phyloP scores from a whole-genome alignment of 805 yeast genomes.

The Candida odintsovae region DNA sequence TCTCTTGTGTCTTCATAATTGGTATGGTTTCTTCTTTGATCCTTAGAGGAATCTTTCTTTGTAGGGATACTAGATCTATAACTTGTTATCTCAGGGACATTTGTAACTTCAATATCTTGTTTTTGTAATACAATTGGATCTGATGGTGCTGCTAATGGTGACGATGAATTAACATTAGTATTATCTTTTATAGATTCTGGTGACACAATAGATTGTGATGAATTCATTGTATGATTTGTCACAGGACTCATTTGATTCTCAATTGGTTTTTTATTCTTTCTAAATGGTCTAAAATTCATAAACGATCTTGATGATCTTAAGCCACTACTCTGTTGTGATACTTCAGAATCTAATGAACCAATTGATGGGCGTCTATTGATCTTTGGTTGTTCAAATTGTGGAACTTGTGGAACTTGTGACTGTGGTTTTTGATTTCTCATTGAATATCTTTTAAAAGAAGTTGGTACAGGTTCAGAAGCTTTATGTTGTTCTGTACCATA shows the following conservation, averaged over 20 bases:
- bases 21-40: no score
- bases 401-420: not conserved
- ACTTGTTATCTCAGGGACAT: not conserved
- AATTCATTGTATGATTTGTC: not conserved
- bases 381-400: not conserved
- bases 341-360: not conserved
- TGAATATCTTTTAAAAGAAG: slow-evolving; percentile 13
- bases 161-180: not conserved
- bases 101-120: not conserved
- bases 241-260: not conserved
- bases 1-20: not conserved
- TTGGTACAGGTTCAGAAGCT: not conserved
- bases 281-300: not conserved
- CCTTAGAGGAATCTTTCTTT: no score
- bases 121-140: not conserved
- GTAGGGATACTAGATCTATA: no score
- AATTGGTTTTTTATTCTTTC: not conserved
- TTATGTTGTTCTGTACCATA: slow-evolving; percentile 2
- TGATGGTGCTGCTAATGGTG: not conserved
- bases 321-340: not conserved
- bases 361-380: not conserved
- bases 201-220: not conserved
- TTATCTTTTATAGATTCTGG: not conserved
- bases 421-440: slow-evolving; percentile 5
- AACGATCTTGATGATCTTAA: not conserved